Conservation (phyloP, 2,329 filamentous ascomycete genomes). For the Fusarium scirpi region DNA sequence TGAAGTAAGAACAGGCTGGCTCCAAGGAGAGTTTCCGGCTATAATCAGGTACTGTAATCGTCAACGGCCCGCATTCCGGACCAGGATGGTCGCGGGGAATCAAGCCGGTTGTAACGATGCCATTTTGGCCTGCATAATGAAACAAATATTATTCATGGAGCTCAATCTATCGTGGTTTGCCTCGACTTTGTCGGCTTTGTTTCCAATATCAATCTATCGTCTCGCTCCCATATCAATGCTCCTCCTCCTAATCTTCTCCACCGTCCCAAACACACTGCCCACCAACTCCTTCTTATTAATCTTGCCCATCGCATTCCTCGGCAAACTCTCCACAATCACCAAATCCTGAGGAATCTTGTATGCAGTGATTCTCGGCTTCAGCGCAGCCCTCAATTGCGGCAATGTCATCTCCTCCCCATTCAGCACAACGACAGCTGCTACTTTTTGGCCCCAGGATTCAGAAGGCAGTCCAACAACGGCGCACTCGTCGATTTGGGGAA, state of each 20-base stretch:
- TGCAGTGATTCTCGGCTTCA: conserved; percentile 79
- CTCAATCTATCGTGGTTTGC: too few relatives aligned
- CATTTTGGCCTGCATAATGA: background rate
- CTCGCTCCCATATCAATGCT: conserved; percentile 2
- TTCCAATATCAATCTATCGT: background rate
- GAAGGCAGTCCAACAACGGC: conserved; percentile 89
- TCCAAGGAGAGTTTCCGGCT: too few relatives aligned
- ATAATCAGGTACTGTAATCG: too few relatives aligned
- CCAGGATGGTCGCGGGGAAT: background rate
- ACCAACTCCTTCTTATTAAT: conserved; percentile 78
- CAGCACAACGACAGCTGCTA: conserved; percentile 86
- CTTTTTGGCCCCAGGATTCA: conserved; percentile 94
- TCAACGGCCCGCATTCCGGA: background rate
- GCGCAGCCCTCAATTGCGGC: conserved; percentile 77
- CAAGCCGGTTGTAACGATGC: too few relatives aligned
- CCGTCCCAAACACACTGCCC: conserved; percentile 62
- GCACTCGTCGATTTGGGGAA: conserved; percentile 82
- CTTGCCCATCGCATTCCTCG: conserved; percentile 97
- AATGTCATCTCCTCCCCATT: conserved; percentile 71
- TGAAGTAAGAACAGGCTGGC: too few relatives aligned
- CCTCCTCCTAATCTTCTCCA: conserved; percentile 10
- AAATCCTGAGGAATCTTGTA: conserved; percentile 97
- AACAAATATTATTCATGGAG: too few relatives aligned
- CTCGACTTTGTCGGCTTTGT: background rate
- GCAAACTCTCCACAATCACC: conserved; percentile 81